Base-by-base conservation (phyloP, 257 asterid species). In the Phtheirospermum japonicum region DNA sequence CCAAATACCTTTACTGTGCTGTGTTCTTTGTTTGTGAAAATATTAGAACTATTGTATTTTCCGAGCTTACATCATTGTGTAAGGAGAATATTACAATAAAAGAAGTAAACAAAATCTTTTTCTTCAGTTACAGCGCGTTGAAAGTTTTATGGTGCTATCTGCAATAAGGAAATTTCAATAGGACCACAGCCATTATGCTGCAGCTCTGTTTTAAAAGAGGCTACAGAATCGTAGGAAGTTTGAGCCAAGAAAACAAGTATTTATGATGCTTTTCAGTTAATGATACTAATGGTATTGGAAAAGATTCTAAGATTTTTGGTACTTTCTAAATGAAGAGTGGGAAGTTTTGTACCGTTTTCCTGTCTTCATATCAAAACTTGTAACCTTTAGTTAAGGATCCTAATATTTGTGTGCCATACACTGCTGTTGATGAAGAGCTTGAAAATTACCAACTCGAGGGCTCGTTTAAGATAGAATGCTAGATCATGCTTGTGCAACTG, bases 311-410 rank as follows among this genome's bases (percentile, higher is more conserved):
- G 57, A 16, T 23, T 49, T 39, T 36, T 14, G 20, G 19, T 59
- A 28, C 55, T 50, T 59, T 55, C 48, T 46, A 33, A 49, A 43
- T 60, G 49, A 9, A 34, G 51, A 19, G 7, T 57, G 28, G 46
- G 18, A 54, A 33, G 57, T 40, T 55, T 30, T 40, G 13, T 32
- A 65, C 19, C 32, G n/a, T 39, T 33, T 33, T 42, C 64, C 61
- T 26, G 48, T 37, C 45, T 60, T 32, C 45, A 32, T 57, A 51
- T 61, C 61, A 61, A 59, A 12, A 14, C 39, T 59, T 1, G 17
- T 18, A 49, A 23, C 51, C 59, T 59, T 59, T 30, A 14, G 43
- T 30, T 16, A 17, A 23, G 37, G 11, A 8, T 37, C 16, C 72
- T 9, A 32, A 32, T 31, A 49, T 34, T 5, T 63, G 18, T 50